These are phyloP conservation scores for Chondrus crispus DNA, from an alignment of 23 red algal genomes.

Conservation along the genomic window DNA sequence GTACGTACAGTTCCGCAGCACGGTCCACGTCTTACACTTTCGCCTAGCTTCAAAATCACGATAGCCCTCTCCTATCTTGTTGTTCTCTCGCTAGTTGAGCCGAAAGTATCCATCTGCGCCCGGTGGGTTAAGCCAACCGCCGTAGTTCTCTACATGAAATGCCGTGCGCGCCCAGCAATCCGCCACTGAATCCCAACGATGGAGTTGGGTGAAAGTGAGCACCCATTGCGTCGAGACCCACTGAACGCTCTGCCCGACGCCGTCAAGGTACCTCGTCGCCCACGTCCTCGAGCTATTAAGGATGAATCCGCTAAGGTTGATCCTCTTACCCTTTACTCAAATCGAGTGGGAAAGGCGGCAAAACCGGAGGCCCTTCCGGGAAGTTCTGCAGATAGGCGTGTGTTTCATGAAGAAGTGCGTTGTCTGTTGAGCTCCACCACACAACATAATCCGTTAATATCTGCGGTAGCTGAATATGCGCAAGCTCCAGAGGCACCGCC, in stretches of 20 bases:
- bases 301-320: too few species aligned
- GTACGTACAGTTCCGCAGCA: too few species aligned
- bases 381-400: neutral
- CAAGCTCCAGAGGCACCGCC: slow-evolving; percentile 9
- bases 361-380: neutral
- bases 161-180: too few species aligned
- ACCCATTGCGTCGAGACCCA: slow-evolving; percentile 46
- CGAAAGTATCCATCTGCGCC: too few species aligned
- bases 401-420: neutral
- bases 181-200: too few species aligned
- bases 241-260: slow-evolving; percentile 41
- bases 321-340: neutral
- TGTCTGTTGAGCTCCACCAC: neutral
- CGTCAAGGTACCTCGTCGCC: slow-evolving; percentile 17
- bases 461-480: neutral
- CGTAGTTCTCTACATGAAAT: too few species aligned
- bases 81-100: too few species aligned
- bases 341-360: neutral
- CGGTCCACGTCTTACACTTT: too few species aligned
- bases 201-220: too few species aligned
- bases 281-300: slow-evolving; percentile 1
- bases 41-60: too few species aligned
- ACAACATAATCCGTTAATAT: slow-evolving; percentile 9
- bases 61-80: too few species aligned
- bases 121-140: too few species aligned